Base-by-base conservation (phyloP, 768 basidiomycete species). In the Lactarius tabidus region DNA sequence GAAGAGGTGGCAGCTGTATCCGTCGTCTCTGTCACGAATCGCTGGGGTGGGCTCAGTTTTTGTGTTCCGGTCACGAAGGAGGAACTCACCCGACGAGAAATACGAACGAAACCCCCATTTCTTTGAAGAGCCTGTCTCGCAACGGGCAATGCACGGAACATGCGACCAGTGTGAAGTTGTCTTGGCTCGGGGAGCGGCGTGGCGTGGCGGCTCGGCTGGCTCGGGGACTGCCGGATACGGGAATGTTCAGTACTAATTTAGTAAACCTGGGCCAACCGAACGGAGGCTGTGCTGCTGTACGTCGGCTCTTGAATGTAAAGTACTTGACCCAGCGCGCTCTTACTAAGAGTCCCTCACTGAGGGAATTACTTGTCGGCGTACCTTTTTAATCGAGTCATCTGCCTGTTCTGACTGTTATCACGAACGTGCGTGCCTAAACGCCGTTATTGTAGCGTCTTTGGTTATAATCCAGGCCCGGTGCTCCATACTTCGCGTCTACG, bases 131-230 rank as follows among this genome's bases (percentile, higher is more conserved):
- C 79, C 71, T 80, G 84, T 77, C 81, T 83, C 53, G 82, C 80
- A 71, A 82, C 80, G 76, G 82, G 77, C 71, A 85, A 76, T 73
- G 80, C 82, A 74, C 86, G 84, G 81, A 79, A 75, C 81, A 81
- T 81, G 66, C 71, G 71, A 69, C 67, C 59, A 57, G 67, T n/a
- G 45, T 28, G 26, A 17, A 10, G 43, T 45, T 15, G 45, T 14
- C 48, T 48, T 1, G 45, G 48, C 26, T 51, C 48, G 26, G 26
- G 43, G 1, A 20, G 20, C 8, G 23, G 12, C 14, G 23, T 51
- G 48, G 48, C 48, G 23, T 51, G 48, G 48, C 48, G 48, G 48
- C 48, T 12, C 28, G 48, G 48, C 48, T 26, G 6, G 48, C 15
- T 26, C 48, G 48, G 48, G 23, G 3, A 28, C 23, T 51, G 23